phyloP scores from a whole-genome alignment of 352 stramenopile genomes.

The Phytophthora colocasiae region DNA sequence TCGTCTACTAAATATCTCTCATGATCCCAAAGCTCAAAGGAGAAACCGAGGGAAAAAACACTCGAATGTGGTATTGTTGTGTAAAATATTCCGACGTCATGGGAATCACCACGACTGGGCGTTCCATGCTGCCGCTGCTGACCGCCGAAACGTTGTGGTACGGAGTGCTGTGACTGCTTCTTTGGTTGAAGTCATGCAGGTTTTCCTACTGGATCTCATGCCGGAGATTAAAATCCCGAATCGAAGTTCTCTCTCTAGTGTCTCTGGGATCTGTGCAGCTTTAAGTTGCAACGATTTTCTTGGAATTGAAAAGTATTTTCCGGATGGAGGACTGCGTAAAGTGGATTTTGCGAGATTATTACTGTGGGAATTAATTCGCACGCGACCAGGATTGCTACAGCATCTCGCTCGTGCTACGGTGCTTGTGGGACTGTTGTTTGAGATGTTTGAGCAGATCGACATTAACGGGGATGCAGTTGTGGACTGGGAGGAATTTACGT shows the following conservation, averaged over 20 bases:
- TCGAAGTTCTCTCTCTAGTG: slow-evolving; percentile 63
- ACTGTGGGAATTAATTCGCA: slow-evolving; percentile 52
- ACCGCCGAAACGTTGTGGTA: slow-evolving; percentile 33
- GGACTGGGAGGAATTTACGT: slow-evolving; percentile 90
- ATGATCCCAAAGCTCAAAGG: slow-evolving; percentile 34
- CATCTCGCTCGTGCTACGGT: slow-evolving; percentile 36
- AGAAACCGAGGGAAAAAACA: slow-evolving; percentile 22
- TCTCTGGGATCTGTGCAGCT: slow-evolving; percentile 65
- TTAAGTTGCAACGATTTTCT: slow-evolving; percentile 68
- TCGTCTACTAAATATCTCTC: slow-evolving; percentile 32
- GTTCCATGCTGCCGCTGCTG: slow-evolving; percentile 49
- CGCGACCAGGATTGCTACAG: slow-evolving; percentile 49
- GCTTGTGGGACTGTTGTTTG: slow-evolving; percentile 60
- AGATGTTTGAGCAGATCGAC: slow-evolving; percentile 88
- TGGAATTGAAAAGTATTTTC: slow-evolving; percentile 61
- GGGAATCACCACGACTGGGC: slow-evolving; percentile 35
- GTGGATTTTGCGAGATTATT: slow-evolving; percentile 61
- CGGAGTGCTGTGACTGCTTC: slow-evolving; percentile 55
- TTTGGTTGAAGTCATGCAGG: slow-evolving; percentile 57
- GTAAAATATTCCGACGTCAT: slow-evolving; percentile 58
- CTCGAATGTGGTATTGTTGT: slow-evolving; percentile 55
- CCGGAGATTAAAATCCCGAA: slow-evolving; percentile 76
- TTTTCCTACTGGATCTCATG: slow-evolving; percentile 72
- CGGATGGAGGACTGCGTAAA: slow-evolving; percentile 45
- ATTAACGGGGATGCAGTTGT: slow-evolving; percentile 82